These are phyloP conservation scores for Aspergillus pseudotamarii DNA, from an alignment of 2,329 filamentous ascomycete genomes.

Conservation along the genomic window DNA sequence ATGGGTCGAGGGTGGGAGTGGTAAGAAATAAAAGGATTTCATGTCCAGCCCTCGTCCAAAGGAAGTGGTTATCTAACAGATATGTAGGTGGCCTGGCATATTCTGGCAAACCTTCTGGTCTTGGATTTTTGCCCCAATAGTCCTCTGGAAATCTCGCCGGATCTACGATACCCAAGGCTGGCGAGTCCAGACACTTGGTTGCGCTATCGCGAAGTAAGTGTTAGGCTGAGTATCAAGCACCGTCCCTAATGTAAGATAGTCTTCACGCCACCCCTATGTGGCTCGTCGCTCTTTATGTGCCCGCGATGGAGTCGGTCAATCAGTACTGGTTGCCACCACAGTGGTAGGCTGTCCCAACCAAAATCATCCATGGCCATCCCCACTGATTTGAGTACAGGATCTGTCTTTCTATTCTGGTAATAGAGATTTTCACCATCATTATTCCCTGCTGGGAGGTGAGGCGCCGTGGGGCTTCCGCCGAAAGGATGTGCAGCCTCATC, in stretches of 20 bases:
- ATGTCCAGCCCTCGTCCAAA: neutral
- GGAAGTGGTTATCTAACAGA: neutral
- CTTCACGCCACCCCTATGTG: constrained; percentile 69
- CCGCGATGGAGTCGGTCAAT: constrained; percentile 57
- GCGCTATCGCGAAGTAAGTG: constrained; percentile 47
- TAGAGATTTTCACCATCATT: constrained; percentile 67
- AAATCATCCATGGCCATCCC: neutral
- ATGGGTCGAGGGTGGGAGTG: constrained; percentile 64
- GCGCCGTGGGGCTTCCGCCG: constrained; percentile 35
- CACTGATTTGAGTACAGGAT: constrained; percentile 37
- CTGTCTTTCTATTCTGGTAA: constrained; percentile 62
- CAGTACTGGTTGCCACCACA: constrained; percentile 61
- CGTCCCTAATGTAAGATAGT: constrained; percentile 34
- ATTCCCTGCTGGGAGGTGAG: constrained; percentile 63
- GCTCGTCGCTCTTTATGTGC: constrained; percentile 60
- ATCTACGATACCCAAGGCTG: constrained; percentile 69
- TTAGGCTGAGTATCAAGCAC: constrained; percentile 25
- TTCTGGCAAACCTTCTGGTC: constrained; percentile 31
- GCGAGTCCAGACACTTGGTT: constrained; percentile 63
- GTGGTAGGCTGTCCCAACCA: constrained; percentile 52
- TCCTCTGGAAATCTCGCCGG: constrained; percentile 63
- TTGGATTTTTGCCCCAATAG: constrained; percentile 23
- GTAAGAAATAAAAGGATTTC: constrained; percentile 29
- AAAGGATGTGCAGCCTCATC: constrained; percentile 41
- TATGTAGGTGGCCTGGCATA: constrained; percentile 31